Evolutionary conservation across 2,329 filamentous ascomycete species (phyloP).

Genomic region (Botryotinia convoluta): DNA sequence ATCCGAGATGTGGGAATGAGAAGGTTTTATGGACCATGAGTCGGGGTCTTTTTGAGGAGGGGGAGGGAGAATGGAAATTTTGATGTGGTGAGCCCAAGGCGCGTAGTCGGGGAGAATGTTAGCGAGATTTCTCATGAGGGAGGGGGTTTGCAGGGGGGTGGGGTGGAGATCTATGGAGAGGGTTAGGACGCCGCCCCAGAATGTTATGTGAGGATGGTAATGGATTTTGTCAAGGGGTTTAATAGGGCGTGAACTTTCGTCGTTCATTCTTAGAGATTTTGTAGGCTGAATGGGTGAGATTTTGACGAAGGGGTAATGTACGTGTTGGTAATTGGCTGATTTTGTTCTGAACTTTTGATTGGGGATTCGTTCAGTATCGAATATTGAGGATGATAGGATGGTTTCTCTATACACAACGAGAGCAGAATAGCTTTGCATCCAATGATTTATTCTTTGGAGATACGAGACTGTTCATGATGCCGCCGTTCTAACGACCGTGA

Average conservation of each 20-base stretch:
- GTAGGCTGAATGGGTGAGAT: background rate
- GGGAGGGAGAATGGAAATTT: background rate
- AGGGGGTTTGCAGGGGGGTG: background rate
- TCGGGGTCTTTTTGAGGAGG: background rate
- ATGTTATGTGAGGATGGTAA: background rate
- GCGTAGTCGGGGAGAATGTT: background rate
- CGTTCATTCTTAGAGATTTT: background rate
- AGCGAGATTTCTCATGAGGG: background rate
- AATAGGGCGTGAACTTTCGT: background rate
- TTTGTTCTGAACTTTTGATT: background rate
- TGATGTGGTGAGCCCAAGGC: background rate
- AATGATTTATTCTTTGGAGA: background rate
- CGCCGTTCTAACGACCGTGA: background rate
- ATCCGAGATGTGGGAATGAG: background rate
- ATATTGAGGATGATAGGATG: background rate
- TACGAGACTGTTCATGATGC: background rate
- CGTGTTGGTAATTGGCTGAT: no score
- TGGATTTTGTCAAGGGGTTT: background rate
- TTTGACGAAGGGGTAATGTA: background rate
- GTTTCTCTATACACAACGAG: no score
- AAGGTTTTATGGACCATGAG: background rate
- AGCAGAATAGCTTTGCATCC: background rate
- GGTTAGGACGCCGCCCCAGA: background rate
- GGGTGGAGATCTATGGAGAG: background rate
- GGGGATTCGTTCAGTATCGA: background rate